These are phyloP conservation scores for Fusarium floridanum DNA, from an alignment of 2,329 filamentous ascomycete genomes.

Conservation along the genomic window DNA sequence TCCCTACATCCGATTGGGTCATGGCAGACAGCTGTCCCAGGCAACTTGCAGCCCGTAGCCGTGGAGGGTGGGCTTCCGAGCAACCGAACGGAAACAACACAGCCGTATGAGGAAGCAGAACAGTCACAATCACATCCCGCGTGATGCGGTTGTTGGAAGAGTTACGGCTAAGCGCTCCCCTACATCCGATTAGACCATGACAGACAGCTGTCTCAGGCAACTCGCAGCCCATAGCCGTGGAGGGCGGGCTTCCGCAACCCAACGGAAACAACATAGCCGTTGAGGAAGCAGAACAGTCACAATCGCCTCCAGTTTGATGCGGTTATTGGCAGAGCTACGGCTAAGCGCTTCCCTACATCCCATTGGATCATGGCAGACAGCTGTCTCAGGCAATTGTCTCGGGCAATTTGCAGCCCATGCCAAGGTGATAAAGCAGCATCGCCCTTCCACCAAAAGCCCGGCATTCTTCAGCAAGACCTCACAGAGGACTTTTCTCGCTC, in stretches of 20 bases:
- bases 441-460: background rate
- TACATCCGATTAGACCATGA: no score
- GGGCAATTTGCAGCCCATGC: no score
- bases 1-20: no score
- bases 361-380: no score
- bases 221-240: background rate
- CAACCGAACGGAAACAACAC: background rate
- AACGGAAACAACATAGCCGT: background rate
- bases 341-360: no score
- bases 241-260: background rate
- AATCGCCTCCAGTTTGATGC: background rate
- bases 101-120: background rate
- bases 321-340: background rate
- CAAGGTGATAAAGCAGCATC: background rate
- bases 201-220: no score
- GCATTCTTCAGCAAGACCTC: background rate
- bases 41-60: background rate
- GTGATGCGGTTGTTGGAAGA: background rate
- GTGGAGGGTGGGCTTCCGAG: no score
- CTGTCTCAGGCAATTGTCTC: no score
- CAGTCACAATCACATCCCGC: background rate
- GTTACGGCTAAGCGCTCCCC: no score
- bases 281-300: background rate
- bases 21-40: no score
- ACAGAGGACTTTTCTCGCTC: background rate